Evolutionary conservation across 1,284 basidiomycete genomes (phyloP).

Genomic region (Boletellus deceptivus): DNA sequence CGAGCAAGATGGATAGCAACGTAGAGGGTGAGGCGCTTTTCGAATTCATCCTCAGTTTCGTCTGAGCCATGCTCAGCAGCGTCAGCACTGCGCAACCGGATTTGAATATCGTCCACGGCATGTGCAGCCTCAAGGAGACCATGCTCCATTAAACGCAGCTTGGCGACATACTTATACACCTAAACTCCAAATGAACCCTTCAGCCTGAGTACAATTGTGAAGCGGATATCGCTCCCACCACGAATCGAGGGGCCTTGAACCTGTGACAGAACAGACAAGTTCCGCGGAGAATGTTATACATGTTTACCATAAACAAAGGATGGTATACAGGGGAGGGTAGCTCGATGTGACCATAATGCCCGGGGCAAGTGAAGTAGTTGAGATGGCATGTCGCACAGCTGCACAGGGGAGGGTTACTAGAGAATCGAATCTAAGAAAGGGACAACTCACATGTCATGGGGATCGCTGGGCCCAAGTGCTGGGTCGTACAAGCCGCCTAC

Average conservation of each 20-base stretch:
- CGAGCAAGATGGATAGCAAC: constrained; percentile 64
- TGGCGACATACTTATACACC: constrained; percentile 83
- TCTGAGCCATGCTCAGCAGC: constrained; percentile 38
- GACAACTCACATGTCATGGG: constrained; percentile 80
- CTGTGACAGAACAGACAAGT: constrained; percentile 96
- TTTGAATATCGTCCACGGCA: constrained; percentile 65
- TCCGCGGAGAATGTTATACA: constrained; percentile 85
- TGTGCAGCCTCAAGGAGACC: constrained; percentile 86
- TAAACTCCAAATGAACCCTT: constrained; percentile 33
- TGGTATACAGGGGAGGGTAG: constrained; percentile 95
- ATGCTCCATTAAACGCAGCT: constrained; percentile 86
- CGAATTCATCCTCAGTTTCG: constrained; percentile 64
- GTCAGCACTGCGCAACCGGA: constrained; percentile 39
- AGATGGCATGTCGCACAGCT: constrained; percentile 94
- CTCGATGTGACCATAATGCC: constrained; percentile 99
- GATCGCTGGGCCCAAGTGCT: constrained; percentile 87
- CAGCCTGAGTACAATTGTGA: constrained; percentile 9
- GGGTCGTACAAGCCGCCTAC: constrained; percentile 95
- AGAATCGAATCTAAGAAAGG: background rate
- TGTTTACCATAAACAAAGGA: constrained; percentile 93
- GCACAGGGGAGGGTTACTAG: constrained; percentile 11
- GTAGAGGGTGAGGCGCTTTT: constrained; percentile 69
- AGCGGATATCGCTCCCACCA: constrained; percentile 50
- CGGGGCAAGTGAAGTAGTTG: constrained; percentile 92
- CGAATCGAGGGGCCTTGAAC: constrained; percentile 80